A percentile compares a stretch with the other conserved stretches of the same genome.
Conservation (phyloP, 257 asterid genomes). For the Handroanthus guayacan region DNA sequence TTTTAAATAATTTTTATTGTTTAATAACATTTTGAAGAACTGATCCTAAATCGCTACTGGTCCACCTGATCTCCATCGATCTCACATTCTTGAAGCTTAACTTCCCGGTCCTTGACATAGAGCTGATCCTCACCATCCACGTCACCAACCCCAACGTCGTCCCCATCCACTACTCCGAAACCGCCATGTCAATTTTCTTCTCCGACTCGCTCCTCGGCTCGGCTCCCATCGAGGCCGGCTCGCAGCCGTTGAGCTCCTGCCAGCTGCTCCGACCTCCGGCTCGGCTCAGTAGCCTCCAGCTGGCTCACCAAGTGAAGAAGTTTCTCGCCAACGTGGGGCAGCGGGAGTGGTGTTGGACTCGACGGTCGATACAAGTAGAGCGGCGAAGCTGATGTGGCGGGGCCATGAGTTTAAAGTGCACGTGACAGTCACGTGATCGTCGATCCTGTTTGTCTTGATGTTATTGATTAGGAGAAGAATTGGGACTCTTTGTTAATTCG, state of each 20-base stretch:
- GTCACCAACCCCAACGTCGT: conserved; percentile 90
- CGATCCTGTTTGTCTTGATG: conserved; percentile 86
- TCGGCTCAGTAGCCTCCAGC: conserved; percentile 72
- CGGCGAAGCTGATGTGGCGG: conserved; percentile 92
- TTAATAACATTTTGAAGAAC: too few species aligned
- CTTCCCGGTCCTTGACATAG: conserved; percentile 87
- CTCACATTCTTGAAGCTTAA: conserved; percentile 82
- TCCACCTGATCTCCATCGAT: conserved; percentile 79
- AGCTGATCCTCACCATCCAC: conserved; percentile 82
- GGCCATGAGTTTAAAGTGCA: conserved; percentile 78
- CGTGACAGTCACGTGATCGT: conserved; percentile 95
- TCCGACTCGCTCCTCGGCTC: conserved; percentile 81
- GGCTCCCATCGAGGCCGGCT: conserved; percentile 76
- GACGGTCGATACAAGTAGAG: conserved; percentile 73
- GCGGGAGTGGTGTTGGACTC: conserved; percentile 91
- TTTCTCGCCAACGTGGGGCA: conserved; percentile 70
- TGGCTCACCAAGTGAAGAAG: conserved; percentile 73
- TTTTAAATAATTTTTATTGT: too few species aligned
- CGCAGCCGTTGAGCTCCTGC: conserved; percentile 89
- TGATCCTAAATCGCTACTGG: too few species aligned
- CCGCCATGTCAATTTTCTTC: conserved; percentile 81
- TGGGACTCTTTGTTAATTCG: conserved; percentile 53
- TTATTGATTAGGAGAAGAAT: conserved; percentile 79
- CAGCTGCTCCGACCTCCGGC: conserved; percentile 88
- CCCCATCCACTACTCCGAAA: conserved; percentile 70